Percentiles rank a stretch among this genome's conserved stretches.
These are phyloP conservation scores for Pseudogymnoascus sp. DNA, from an alignment of 2,329 filamentous ascomycete genomes.

Conservation along the genomic window DNA sequence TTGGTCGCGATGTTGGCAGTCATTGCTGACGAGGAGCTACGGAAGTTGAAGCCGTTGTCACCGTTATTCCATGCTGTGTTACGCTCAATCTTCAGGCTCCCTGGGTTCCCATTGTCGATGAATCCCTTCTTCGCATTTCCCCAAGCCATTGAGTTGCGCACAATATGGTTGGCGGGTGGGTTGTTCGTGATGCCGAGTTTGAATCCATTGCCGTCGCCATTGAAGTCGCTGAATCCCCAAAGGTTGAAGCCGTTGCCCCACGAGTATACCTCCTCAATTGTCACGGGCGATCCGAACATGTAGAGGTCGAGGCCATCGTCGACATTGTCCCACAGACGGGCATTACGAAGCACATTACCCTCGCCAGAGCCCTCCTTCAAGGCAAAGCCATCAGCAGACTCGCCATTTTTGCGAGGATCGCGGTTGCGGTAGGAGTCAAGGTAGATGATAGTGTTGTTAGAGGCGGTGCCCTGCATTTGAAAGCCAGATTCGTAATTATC, in stretches of 20 bases:
- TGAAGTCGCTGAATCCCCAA: constrained; percentile 38
- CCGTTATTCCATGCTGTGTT: constrained; percentile 43
- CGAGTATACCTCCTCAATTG: constrained; percentile 38
- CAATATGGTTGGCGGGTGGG: constrained; percentile 36
- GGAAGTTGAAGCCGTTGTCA: constrained; percentile 36
- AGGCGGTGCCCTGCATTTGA: constrained; percentile 31
- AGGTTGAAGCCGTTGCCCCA: constrained; percentile 43
- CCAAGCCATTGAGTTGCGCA: constrained; percentile 41
- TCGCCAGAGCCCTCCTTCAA: constrained; percentile 41
- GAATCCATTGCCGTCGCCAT: constrained; percentile 43
- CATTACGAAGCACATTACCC: constrained; percentile 40
- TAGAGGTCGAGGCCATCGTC: constrained; percentile 43
- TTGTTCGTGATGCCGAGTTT: constrained; percentile 38
- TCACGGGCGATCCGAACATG: constrained; percentile 37
- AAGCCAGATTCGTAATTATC: constrained; percentile 37
- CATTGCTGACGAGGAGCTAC: constrained; percentile 31
- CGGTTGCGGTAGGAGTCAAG: constrained; percentile 40
- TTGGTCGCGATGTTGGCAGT: constrained; percentile 35
- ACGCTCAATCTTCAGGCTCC: constrained; percentile 33
- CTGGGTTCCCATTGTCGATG: constrained; percentile 40
- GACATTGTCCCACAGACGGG: constrained; percentile 45
- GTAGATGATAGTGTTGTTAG: constrained; percentile 37
- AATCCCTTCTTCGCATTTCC: constrained; percentile 39
- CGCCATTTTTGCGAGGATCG: constrained; percentile 45
- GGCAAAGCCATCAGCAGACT: constrained; percentile 44